A percentile compares a stretch with the other conserved stretches of the same genome.
Conservation (phyloP, 495 filamentous ascomycete genomes). For the Podospora sp. region DNA sequence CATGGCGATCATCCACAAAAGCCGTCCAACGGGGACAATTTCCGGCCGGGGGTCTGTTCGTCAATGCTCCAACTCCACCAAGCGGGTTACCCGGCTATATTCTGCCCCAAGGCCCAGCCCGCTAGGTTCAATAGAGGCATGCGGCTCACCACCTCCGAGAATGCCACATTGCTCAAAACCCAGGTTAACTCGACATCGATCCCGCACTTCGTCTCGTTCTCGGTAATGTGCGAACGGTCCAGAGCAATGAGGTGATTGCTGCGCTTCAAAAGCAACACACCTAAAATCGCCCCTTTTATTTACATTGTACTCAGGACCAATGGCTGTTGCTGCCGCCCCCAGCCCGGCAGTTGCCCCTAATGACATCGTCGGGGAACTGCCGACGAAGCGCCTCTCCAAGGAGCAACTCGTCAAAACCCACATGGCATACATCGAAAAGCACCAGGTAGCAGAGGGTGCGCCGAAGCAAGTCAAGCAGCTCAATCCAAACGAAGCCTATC, state of each 20-base stretch:
- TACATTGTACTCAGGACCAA: not conserved
- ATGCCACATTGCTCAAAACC: slow-evolving; percentile 37
- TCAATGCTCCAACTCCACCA: not conserved
- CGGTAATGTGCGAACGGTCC: not conserved
- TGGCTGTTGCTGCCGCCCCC: slow-evolving; percentile 16
- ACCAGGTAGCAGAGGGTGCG: slow-evolving; percentile 30
- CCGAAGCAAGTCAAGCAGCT: slow-evolving; percentile 42
- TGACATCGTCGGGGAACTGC: slow-evolving; percentile 17
- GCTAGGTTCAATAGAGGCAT: slow-evolving; percentile 35
- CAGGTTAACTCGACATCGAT: not conserved
- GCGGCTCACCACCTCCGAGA: slow-evolving; percentile 39
- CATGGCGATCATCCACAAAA: not conserved
- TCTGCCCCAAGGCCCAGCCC: slow-evolving; percentile 15
- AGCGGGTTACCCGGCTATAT: slow-evolving; percentile 4
- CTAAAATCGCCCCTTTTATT: not conserved
- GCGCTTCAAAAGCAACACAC: not conserved
- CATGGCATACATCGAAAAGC: slow-evolving; percentile 34
- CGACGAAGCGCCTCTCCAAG: slow-evolving; percentile 29
- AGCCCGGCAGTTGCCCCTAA: slow-evolving; percentile 8
- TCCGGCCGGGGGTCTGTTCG: slow-evolving; percentile 2
- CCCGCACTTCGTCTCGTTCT: not conserved
- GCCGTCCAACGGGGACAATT: not conserved
- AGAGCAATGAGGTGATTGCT: not conserved
- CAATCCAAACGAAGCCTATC: slow-evolving; percentile 34
- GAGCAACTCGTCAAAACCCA: slow-evolving; percentile 39